Percentiles rank a stretch among this genome's conserved stretches.
Conservation (phyloP, 495 filamentous ascomycete genomes). For the Acidomyces sp. region DNA sequence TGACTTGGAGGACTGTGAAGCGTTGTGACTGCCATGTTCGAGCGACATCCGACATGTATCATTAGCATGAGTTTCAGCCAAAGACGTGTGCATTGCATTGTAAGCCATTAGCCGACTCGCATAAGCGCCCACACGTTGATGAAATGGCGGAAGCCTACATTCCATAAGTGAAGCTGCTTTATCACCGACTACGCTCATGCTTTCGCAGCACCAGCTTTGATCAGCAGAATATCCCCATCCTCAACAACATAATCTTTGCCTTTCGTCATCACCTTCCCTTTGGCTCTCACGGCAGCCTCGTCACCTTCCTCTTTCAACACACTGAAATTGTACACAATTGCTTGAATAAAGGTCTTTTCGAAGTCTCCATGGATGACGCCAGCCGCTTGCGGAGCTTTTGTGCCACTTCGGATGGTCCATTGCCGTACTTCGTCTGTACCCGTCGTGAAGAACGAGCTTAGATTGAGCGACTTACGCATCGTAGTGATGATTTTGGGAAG, state of each 20-base stretch:
- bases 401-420: conserved; percentile 94
- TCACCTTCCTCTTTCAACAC: conserved; percentile 73
- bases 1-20: too few relatives aligned
- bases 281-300: conserved; percentile 76
- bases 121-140: too few relatives aligned
- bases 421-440: conserved; percentile 94
- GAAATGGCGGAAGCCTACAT: too few relatives aligned
- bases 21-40: too few relatives aligned
- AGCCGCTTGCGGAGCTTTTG: conserved; percentile 91
- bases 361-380: conserved; percentile 99
- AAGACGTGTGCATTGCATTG: too few relatives aligned
- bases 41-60: too few relatives aligned
- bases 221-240: conserved; percentile 65
- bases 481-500: conserved; percentile 87
- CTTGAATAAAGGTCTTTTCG: conserved; percentile 99
- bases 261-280: conserved; percentile 95
- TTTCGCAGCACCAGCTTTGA: conserved; percentile 95
- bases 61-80: too few relatives aligned
- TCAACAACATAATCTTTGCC: conserved; percentile 92
- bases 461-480: conserved; percentile 83
- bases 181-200: conserved; percentile 29
- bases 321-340: conserved; percentile 74
- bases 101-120: too few relatives aligned
- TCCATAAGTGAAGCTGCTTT: too few relatives aligned
- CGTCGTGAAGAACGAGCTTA: conserved; percentile 94